Base-by-base conservation (phyloP, 2,329 filamentous ascomycete genomes). In the Cyanodermella asteris region DNA sequence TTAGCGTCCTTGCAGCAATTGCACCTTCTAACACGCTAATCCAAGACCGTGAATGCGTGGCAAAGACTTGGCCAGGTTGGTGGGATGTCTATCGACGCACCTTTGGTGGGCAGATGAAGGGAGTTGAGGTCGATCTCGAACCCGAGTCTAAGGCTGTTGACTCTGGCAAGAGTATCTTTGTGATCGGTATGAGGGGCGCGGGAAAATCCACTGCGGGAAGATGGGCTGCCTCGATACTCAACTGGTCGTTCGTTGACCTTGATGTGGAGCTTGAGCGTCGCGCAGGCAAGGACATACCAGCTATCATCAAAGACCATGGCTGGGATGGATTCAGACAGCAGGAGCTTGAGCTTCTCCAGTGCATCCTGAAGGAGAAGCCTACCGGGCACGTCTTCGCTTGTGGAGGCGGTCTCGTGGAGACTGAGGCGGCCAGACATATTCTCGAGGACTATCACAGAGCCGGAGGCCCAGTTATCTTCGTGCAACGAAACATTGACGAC, bases 11-110 rank as follows among this genome's bases (percentile, higher is more conserved):
- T 10, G 68, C 80, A 8, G 54, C 78, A 11, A 64, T 72, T 16
- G 63, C 74, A 1, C 72, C 76, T 2, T 49, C 64, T 6, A 63
- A 77, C 1, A 73, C 80, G 0, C 51, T 91, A 10, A 69, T 97
- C 25, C 62, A 77, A 3, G 87, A 97, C 45, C 74, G 81, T 31
- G 81, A 91, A 40, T 97, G 87, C 44, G 77, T 80, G 3, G 82
- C 76, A 20, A 97, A 97, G 59, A 97, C 87, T 3, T 97, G 87
- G 87, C 87, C 87, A 1, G 87, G 84, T 7, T 97, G 87, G 80
- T 97, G 87, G 87, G 87, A 97, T 47, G 68, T 72, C 11, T 52
- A 94, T 28, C 71, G 72, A 13, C 68, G 75, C 36, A 64, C 67
- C 9, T 97, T 93, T 55, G 60, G 69, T 17, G 75, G 76, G 15